Base-by-base conservation (phyloP, 202 grass and related monocot genomes). In the Dendrocalamus latiflorus region DNA sequence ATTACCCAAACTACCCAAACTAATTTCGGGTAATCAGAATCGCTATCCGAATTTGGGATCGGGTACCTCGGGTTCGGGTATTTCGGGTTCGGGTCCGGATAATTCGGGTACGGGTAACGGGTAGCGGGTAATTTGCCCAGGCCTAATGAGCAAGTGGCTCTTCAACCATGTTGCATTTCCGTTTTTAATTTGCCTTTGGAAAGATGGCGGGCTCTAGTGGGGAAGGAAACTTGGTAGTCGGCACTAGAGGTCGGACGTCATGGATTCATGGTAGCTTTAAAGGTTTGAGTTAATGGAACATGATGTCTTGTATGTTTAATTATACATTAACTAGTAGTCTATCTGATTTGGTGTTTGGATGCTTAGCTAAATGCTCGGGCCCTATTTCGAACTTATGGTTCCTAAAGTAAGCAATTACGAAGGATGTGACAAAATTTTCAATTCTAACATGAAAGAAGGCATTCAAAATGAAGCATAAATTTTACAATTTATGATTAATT, bases 201-300 rank as follows among this genome's bases (percentile, higher is more conserved):
- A 80, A 80, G 69, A 26, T 47, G 87, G 76, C 36, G n/a, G n/a
- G n/a, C n/a, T n/a, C n/a, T n/a, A n/a, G n/a, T n/a, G 86, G 75
- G 28, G 18, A 28, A 13, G 26, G 21, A 20, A 66, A 4, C n/a
- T 51, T 20, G 44, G 14, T 41, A 12, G 57, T 42, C 65, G 44
- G 64, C 85, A 81, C 58, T 72, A 71, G 47, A n/a, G 84, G 11
- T 12, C 20, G 39, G 28, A 25, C 21, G 2, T 9, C 48, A 36
- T 39, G 86, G 59, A 39, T 74, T 56, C 58, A 49, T 18, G 74
- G 55, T 37, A 73, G 24, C 73, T 67, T 62, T 28, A n/a, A 86
- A 65, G 74, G 77, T n/a, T 17, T 25, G 47, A 4, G 60, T 45
- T 81, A 59, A 68, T 86, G 84, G 77, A 68, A 81, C 60, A 75